Percentiles rank a stretch among this genome's conserved stretches.
These are phyloP conservation scores for Rubia occidens DNA, from an alignment of 305 asterid genomes.

Conservation along the genomic window DNA sequence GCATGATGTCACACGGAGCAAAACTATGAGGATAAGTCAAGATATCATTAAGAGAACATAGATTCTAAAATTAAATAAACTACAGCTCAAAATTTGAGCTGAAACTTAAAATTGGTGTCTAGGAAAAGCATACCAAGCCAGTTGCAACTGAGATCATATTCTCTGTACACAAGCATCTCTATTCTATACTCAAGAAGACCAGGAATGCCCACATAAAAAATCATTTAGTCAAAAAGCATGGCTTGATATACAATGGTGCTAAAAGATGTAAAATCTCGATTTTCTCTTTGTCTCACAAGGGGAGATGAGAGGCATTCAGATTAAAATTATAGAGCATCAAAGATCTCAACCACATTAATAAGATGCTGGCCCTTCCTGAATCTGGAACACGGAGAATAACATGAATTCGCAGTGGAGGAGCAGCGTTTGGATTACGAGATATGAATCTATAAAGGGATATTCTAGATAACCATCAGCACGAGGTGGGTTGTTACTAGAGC, in stretches of 20 bases:
- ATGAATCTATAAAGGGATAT: not conserved
- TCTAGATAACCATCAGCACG: no score
- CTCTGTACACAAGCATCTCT: constrained; percentile 80
- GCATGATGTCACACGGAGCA: constrained; percentile 53
- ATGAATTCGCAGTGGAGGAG: not conserved
- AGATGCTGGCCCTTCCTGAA: constrained; percentile 59
- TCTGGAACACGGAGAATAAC: constrained; percentile 27
- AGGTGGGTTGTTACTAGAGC: no score
- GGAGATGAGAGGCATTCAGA: no score
- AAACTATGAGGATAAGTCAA: constrained; percentile 15
- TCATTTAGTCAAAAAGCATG: constrained; percentile 93
- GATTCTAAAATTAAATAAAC: not conserved
- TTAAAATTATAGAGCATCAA: constrained; percentile 21
- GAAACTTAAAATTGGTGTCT: not conserved
- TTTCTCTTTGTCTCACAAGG: no score
- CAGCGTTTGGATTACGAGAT: not conserved
- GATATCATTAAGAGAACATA: constrained; percentile 1
- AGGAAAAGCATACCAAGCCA: constrained; percentile 70
- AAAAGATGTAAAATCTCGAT: constrained; percentile 62
- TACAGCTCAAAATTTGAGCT: not conserved
- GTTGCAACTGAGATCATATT: constrained; percentile 91
- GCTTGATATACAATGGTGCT: constrained; percentile 75
- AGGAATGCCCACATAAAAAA: constrained; percentile 88
- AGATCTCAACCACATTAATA: constrained; percentile 77
- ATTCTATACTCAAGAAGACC: constrained; percentile 80